Conservation (phyloP, 2,329 filamentous ascomycete species). For the Aspergillus tamarii region DNA sequence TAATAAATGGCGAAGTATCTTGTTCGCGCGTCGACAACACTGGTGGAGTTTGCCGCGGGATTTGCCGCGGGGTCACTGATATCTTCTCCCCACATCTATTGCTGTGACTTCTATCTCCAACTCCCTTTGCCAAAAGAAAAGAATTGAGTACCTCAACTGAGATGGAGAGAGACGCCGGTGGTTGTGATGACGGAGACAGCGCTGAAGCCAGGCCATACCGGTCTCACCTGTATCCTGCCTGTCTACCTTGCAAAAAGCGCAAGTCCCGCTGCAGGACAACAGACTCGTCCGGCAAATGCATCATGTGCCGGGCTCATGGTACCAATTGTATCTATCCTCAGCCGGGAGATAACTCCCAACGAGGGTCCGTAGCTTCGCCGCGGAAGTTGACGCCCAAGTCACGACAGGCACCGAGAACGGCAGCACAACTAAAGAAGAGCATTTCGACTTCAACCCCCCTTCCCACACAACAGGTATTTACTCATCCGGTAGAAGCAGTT, state of each 20-base stretch:
- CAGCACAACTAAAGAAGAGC: not conserved
- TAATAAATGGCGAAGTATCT: too few relatives aligned
- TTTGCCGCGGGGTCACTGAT: not conserved
- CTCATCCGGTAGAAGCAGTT: not conserved
- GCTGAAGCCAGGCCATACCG: slow-evolving; percentile 51
- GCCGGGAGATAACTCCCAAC: slow-evolving; percentile 13
- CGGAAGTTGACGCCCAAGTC: slow-evolving; percentile 4
- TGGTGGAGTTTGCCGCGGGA: not conserved
- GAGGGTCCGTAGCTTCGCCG: slow-evolving; percentile 1
- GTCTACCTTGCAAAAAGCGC: slow-evolving; percentile 55
- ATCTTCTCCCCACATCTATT: not conserved
- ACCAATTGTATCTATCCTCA: slow-evolving; percentile 54
- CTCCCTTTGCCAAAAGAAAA: not conserved
- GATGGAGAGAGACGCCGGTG: not conserved
- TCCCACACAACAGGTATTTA: not conserved
- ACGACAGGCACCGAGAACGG: not conserved
- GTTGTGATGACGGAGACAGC: slow-evolving; percentile 12
- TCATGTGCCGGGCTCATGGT: slow-evolving; percentile 56
- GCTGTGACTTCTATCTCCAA: not conserved
- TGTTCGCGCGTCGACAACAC: not conserved
- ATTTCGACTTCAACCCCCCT: not conserved
- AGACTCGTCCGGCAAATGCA: slow-evolving; percentile 46
- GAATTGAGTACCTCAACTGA: not conserved
- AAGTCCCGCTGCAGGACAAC: slow-evolving; percentile 59
- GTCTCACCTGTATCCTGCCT: slow-evolving; percentile 59